phyloP scores from a whole-genome alignment of 1,284 basidiomycete species.

The Tilletia walkeri region DNA sequence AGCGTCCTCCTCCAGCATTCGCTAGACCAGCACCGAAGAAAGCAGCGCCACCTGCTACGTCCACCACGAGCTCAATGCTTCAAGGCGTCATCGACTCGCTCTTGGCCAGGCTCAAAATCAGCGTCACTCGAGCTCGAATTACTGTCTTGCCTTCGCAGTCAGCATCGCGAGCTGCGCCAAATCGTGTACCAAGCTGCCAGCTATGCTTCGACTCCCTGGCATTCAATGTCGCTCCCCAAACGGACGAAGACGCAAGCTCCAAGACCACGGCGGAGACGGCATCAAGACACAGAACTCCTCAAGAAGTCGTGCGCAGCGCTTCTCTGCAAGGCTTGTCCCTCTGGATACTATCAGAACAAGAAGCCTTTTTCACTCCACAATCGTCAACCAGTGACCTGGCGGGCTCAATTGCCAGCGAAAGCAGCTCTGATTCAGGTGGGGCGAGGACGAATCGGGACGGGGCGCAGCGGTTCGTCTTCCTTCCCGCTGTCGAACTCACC shows the following conservation, averaged over 20 bases:
- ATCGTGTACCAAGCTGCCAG: conserved; percentile 13
- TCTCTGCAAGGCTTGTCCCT: conserved; percentile 1
- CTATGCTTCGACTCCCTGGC: conserved; percentile 29
- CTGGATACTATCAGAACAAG: neutral
- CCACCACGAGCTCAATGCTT: conserved; percentile 28
- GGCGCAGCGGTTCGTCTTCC: neutral
- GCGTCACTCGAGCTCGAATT: conserved; percentile 26
- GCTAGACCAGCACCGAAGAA: conserved; percentile 7
- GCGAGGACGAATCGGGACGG: neutral
- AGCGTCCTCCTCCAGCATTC: neutral
- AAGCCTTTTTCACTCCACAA: too few species aligned
- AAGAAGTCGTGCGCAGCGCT: conserved; percentile 2
- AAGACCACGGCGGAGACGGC: too few species aligned
- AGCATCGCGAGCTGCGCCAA: neutral
- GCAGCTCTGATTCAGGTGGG: conserved; percentile 2
- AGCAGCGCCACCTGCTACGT: neutral
- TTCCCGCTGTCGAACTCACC: neutral
- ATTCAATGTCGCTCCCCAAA: neutral
- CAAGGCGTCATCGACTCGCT: conserved; percentile 38
- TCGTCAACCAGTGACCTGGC: neutral
- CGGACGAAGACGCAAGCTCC: neutral
- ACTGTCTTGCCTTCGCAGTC: neutral
- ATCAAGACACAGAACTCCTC: too few species aligned
- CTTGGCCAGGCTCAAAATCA: conserved; percentile 36
- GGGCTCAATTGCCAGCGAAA: neutral